Evolutionary conservation across 805 yeast species (phyloP), one percentile per base, ranked within the genome.

Genomic region (Yueomyces sp.): DNA sequence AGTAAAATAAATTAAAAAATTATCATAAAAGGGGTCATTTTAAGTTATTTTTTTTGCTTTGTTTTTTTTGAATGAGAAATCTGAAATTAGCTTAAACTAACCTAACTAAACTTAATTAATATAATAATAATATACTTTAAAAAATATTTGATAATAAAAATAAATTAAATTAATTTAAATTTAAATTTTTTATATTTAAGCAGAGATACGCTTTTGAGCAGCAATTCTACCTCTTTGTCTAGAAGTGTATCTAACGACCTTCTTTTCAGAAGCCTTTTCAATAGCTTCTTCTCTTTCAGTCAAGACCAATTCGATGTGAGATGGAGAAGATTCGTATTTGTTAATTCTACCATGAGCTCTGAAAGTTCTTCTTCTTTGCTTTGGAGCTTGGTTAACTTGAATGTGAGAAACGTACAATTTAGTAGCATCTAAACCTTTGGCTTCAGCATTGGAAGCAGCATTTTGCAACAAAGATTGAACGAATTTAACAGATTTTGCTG

Each of bases 331-430:
- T 78, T 87, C 94, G 92, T 87, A 92, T 65, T 96, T 95, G 77
- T 90, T 92, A 71, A 87, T 85, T 83, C 98, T 92, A 85, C 99
- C 99, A 83, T 90, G 97, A 65, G 99, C 99, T 83, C 99, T 88
- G 95, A 77, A 92, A 67, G 98, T 92, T 79, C 99, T 87, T 80
- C 99, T 90, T 81, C 97, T 92, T 78, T 86, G 94, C 77, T 87
- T 87, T 76, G 99, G 98, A 66, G 98, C 98, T 73, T 87, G 95
- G 94, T 92, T 92, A 67, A 90, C 98, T 80, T 92, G 98, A 70
- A 92, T 90, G 85, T 92, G 97, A 61, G 94, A 81, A 67, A 92
- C 79, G 75, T 82, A 83, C 69, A 92, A 84, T 71, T 84, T 85
- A 63, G 94, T 77, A 63, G 84, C 79, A 71, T 92, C 96, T 74